phyloP scores from a whole-genome alignment of 768 basidiomycete species.

The Rhizopogon vinicolor region DNA sequence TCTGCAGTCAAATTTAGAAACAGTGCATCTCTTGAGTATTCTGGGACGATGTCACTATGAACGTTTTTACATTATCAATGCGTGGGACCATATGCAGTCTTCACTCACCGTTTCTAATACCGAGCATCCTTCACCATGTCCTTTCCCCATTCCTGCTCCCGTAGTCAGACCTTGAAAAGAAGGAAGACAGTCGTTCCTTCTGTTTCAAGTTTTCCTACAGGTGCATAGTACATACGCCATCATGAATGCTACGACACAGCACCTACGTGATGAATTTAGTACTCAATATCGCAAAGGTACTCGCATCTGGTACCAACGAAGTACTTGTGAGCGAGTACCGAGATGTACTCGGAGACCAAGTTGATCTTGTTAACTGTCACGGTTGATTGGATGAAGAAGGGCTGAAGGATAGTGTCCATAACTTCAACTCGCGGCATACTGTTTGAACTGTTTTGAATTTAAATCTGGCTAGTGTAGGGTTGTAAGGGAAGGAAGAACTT shows the following conservation, averaged over 20 bases:
- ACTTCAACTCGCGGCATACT: no score
- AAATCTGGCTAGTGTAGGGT: no score
- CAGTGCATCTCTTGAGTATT: no score
- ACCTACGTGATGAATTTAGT: slow-evolving; percentile 8
- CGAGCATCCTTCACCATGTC: no score
- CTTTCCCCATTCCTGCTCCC: neutral
- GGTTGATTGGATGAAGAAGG: neutral
- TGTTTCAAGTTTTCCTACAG: neutral
- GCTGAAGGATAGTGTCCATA: neutral
- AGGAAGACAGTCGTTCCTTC: neutral
- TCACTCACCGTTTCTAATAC: no score
- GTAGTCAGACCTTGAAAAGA: no score
- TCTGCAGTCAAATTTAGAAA: neutral
- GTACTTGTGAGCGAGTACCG: neutral
- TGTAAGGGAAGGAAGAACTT: no score
- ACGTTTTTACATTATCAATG: no score
- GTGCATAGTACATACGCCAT: slow-evolving; percentile 1
- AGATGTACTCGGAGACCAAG: neutral
- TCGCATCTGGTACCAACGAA: neutral
- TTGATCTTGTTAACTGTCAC: neutral
- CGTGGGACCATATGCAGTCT: no score
- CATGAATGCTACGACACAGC: slow-evolving; percentile 7
- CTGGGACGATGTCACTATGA: no score
- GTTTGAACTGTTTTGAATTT: no score
- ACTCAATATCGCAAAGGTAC: slow-evolving; percentile 1